Conservation (phyloP, 2,329 filamentous ascomycete genomes). For the Xylariaceae sp. region DNA sequence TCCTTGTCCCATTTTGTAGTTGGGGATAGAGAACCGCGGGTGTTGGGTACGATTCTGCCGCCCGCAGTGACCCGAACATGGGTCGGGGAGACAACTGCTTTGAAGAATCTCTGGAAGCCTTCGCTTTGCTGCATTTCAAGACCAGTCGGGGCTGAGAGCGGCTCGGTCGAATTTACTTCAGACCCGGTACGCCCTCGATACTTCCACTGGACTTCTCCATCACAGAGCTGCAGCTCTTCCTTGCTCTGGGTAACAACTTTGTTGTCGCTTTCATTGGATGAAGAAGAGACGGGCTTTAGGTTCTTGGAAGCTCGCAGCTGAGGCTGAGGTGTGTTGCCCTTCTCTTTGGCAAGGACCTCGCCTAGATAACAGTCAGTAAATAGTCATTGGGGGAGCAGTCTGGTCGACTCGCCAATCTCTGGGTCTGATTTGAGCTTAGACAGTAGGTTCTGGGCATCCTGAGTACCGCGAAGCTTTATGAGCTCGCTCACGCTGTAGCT, state of each 20-base stretch:
- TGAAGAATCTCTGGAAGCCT: slow-evolving; percentile 65
- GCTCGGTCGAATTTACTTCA: slow-evolving; percentile 41
- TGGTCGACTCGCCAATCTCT: slow-evolving; percentile 38
- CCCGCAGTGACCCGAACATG: slow-evolving; percentile 65
- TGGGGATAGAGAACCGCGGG: slow-evolving; percentile 49
- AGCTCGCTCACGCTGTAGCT: slow-evolving; percentile 44
- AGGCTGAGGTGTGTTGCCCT: slow-evolving; percentile 15
- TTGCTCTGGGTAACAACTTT: slow-evolving; percentile 36
- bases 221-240: slow-evolving; percentile 19
- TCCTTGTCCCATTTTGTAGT: slow-evolving; percentile 49
- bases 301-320: slow-evolving; percentile 25
- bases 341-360: slow-evolving; percentile 29
- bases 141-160: slow-evolving; percentile 51
- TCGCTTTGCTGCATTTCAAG: slow-evolving; percentile 54
- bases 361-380: slow-evolving; percentile 8
- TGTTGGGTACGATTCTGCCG: slow-evolving; percentile 64
- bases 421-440: slow-evolving; percentile 28
- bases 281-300: slow-evolving; percentile 33
- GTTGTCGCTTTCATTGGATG: slow-evolving; percentile 34
- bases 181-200: slow-evolving; percentile 45
- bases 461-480: slow-evolving; percentile 35
- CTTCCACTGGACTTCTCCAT: slow-evolving; percentile 33
- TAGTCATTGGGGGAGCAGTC: slow-evolving; percentile 13
- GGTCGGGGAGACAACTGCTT: slow-evolving; percentile 63
- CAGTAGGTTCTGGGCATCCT: slow-evolving; percentile 9